Evolutionary conservation across 192 early-diverging fungal species (phyloP).

Genomic region (Coemansia sp.): DNA sequence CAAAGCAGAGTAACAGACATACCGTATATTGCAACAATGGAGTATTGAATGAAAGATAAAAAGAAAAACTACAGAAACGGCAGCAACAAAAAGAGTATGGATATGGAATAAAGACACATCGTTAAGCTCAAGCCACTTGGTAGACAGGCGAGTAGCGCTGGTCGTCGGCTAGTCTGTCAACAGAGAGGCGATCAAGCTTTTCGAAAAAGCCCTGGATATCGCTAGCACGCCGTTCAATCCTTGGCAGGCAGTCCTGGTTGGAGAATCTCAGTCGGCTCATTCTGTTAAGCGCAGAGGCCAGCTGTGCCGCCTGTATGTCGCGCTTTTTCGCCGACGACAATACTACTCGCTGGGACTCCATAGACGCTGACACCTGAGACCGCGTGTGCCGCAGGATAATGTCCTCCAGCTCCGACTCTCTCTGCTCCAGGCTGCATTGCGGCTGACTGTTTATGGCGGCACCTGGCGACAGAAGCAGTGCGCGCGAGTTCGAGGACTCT

Average conservation of each 20-base stretch:
- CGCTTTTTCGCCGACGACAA: constrained; percentile 28
- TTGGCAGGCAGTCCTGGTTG: constrained; percentile 39
- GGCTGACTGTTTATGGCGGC: constrained; percentile 2
- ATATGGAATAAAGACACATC: background rate
- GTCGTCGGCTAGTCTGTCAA: constrained; percentile 22
- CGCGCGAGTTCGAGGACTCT: constrained; percentile 39
- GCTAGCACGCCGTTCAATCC: constrained; percentile 19
- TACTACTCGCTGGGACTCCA: constrained; percentile 39
- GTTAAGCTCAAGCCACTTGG: background rate
- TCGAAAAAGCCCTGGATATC: constrained; percentile 46
- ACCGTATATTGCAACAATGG: constrained; percentile 11
- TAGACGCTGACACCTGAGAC: constrained; percentile 6
- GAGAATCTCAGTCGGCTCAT: constrained; percentile 40
- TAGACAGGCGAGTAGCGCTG: constrained; percentile 29
- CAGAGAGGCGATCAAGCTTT: constrained; percentile 25
- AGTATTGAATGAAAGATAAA: background rate
- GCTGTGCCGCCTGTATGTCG: constrained; percentile 41
- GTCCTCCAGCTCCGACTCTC: constrained; percentile 22
- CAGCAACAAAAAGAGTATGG: background rate
- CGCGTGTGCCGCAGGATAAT: constrained; percentile 24
- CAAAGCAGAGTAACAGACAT: constrained; percentile 1
- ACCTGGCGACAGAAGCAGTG: constrained; percentile 16
- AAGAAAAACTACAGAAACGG: constrained; percentile 9
- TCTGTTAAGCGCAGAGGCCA: constrained; percentile 33
- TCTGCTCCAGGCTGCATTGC: constrained; percentile 6